Base-by-base conservation (phyloP, 495 filamentous ascomycete genomes). In the Tuber aestivum region DNA sequence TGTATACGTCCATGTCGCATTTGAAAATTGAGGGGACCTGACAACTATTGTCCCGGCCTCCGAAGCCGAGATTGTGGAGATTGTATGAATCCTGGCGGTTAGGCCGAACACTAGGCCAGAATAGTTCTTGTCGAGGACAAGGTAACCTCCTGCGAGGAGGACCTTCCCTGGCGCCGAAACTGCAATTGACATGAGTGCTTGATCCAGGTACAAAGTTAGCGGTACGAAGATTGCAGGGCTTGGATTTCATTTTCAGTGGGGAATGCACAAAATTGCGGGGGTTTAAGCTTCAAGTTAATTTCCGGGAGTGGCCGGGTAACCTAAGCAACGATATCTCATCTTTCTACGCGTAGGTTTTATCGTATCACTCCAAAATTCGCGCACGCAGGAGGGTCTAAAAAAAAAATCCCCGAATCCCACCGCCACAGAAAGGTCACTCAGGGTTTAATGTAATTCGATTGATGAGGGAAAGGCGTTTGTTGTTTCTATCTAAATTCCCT, bases 131-230 rank as follows among this genome's bases (percentile, higher is more conserved):
- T 98, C 96, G 37, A 99, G 90, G 14, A 97, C 94, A 20, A 99
- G 90, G 83, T 97, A 99, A 65, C 95, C 95, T 56, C 95, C 95
- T 70, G 94, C 93, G 23, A 99, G 88, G 69, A 99, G 88, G 68
- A 99, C 96, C 85, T 99, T 99, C 71, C 95, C 95, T 37, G 95
- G 95, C 3, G 96, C 94, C 77, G 95, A 97, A 78, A 96, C 88
- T 80, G 93, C 93, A 70, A 79, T 65, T 48, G 78, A 69, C 78
- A 79, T 79, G 50, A 75, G 48, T 71, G 32, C 12, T 65, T 65
- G 18, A 35, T 65, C 56, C 27, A 35, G 27, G 56, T 20, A 4
- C 56, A 35, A 35, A 65, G 27, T 35, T 35, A 14, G 56, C 18
- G 27, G 7, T 35, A 32, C 50, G 50, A 32, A 32, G n/a, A 61